phyloP scores from a whole-genome alignment of 2,329 filamentous ascomycete genomes.

The Talaromyces marneffei region DNA sequence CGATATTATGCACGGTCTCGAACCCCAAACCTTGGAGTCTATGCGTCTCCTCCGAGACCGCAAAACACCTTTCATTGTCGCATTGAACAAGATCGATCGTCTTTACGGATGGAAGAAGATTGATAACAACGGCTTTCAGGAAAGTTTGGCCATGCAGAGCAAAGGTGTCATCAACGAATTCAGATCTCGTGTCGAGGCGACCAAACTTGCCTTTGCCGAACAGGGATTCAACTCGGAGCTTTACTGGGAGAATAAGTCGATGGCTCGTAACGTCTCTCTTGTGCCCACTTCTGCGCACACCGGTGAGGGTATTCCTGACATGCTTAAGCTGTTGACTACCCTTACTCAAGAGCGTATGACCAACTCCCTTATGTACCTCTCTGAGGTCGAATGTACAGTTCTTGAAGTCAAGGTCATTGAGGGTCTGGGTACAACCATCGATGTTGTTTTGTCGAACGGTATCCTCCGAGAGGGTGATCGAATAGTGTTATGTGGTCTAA shows the following conservation, averaged over 20 bases:
- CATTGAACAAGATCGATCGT: slow-evolving; percentile 99
- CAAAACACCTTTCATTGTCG: slow-evolving; percentile 97
- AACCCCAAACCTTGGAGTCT: slow-evolving; percentile 94
- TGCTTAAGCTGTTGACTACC: slow-evolving; percentile 90
- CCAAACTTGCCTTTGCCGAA: slow-evolving; percentile 89
- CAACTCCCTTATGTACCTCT: slow-evolving; percentile 93
- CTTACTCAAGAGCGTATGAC: slow-evolving; percentile 98
- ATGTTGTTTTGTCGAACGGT: slow-evolving; percentile 94
- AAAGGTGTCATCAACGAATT: slow-evolving; percentile 94
- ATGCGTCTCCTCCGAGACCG: slow-evolving; percentile 89
- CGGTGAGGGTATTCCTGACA: slow-evolving; percentile 97
- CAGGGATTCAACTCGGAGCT: slow-evolving; percentile 97
- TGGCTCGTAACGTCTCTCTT: slow-evolving; percentile 90
- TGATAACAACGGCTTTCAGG: slow-evolving; percentile 96
- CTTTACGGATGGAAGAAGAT: slow-evolving; percentile 98
- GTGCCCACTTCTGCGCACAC: slow-evolving; percentile 96
- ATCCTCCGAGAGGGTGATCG: slow-evolving; percentile 89
- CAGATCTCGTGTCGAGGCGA: slow-evolving; percentile 78
- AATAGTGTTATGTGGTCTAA: slow-evolving; percentile 92
- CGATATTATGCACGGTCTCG: slow-evolving; percentile 99
- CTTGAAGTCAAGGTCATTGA: slow-evolving; percentile 99
- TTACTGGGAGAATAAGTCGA: slow-evolving; percentile 96
- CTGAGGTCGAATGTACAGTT: slow-evolving; percentile 94
- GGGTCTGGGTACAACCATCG: slow-evolving; percentile 96
- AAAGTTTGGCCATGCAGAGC: slow-evolving; percentile 82